Conservation (phyloP, 306 rosid genomes). For the Quercus suber region DNA sequence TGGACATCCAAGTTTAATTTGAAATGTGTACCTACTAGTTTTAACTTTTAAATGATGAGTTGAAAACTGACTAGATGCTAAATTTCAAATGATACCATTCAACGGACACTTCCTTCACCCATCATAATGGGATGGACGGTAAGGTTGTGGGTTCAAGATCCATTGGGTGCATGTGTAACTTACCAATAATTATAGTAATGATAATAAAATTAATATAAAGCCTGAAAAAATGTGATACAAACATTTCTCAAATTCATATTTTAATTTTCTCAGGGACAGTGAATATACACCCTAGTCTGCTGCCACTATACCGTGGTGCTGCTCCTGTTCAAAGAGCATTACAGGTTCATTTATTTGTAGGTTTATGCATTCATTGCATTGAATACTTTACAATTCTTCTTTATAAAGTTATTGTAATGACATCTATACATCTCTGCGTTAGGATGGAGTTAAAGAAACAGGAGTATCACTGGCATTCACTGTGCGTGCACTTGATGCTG, state of each 20-base stretch:
- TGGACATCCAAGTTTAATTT: background rate
- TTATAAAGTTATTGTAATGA: background rate
- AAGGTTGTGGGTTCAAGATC: too few species aligned
- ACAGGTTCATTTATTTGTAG: conserved; percentile 46
- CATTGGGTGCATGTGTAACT: too few species aligned
- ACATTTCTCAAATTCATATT: conserved; percentile 8
- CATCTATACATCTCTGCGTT: conserved; percentile 6
- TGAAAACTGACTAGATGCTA: background rate
- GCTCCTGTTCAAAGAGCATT: conserved; percentile 96
- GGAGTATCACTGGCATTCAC: conserved; percentile 94
- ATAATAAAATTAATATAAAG: background rate
- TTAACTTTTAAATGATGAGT: background rate
- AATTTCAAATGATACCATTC: background rate
- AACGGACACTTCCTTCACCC: too few species aligned
- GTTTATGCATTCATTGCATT: conserved; percentile 1
- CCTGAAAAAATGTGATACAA: background rate
- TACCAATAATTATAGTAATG: too few species aligned
- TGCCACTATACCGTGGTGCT: conserved; percentile 90
- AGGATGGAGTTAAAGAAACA: conserved; percentile 88
- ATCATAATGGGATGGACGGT: too few species aligned
- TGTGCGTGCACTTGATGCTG: conserved; percentile 87
- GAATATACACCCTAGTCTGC: conserved; percentile 84
- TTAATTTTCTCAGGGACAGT: conserved; percentile 66
- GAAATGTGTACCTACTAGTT: background rate
- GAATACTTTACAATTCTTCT: background rate